Conservation (phyloP, 208 protist genomes). For the Wallacemonas sp. region DNA sequence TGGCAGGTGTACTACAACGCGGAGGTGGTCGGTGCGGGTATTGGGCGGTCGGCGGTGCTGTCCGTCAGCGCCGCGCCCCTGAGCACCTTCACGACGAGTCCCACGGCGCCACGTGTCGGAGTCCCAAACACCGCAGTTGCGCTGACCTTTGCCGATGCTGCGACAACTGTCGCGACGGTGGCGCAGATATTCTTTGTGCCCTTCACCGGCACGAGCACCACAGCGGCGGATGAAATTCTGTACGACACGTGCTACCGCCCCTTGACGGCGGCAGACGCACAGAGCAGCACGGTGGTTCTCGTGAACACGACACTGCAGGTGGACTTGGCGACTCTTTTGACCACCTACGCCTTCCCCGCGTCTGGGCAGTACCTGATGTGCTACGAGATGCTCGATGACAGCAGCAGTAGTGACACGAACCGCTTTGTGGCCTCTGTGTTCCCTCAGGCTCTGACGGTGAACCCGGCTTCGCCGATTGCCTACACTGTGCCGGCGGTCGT, state of each 20-base stretch:
- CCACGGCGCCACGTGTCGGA: slow-evolving; percentile 54
- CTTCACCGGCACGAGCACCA: slow-evolving; percentile 31
- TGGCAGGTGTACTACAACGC: slow-evolving; percentile 78
- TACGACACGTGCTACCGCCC: slow-evolving; percentile 78
- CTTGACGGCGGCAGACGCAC: slow-evolving; percentile 35
- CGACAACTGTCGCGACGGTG: slow-evolving; percentile 29
- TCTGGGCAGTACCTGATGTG: slow-evolving; percentile 71
- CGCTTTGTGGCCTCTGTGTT: slow-evolving; percentile 69
- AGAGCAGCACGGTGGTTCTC: slow-evolving; percentile 27
- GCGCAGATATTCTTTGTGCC: slow-evolving; percentile 74
- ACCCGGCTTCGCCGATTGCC: slow-evolving; percentile 60
- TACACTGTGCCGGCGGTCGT: slow-evolving; percentile 73
- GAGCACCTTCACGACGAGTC: slow-evolving; percentile 43
- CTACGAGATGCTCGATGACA: slow-evolving; percentile 49
- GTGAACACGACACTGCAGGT: slow-evolving; percentile 76
- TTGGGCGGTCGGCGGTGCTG: slow-evolving; percentile 35
- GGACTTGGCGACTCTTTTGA: slow-evolving; percentile 19
- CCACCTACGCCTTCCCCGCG: slow-evolving; percentile 49
- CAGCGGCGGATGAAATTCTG: slow-evolving; percentile 37
- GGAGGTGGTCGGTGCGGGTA: slow-evolving; percentile 60
- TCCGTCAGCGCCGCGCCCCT: slow-evolving; percentile 54
- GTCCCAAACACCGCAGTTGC: slow-evolving; percentile 55
- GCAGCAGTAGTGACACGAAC: no score
- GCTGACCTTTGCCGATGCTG: slow-evolving; percentile 7
- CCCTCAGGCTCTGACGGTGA: slow-evolving; percentile 40